Base-by-base conservation (phyloP, 2,329 filamentous ascomycete genomes). In the Botrytis elliptica region DNA sequence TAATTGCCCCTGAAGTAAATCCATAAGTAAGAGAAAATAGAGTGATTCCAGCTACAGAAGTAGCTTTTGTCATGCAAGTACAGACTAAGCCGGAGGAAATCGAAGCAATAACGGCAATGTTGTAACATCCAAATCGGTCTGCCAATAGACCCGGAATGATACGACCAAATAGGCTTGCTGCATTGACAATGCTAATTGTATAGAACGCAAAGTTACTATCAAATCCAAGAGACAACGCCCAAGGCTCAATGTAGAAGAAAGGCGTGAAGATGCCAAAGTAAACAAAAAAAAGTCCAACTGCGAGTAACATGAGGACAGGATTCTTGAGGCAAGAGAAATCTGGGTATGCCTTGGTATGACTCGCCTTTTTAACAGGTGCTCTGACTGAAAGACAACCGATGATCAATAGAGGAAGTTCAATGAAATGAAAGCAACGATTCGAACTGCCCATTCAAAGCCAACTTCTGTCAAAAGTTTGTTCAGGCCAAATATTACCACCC, bases 161-260 rank as follows among this genome's bases (percentile, higher is more conserved):
- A 4, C 71, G 42, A 10, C 55, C 71, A 42, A 73, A 62, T 1
- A 67, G n/a, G 46, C 70, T 72, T 10, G 62, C 71, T n/a, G 49
- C 64, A 44, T 73, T 88, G 49, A 89, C 79, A 40, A 90, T 84
- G 0, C 86, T 78, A 33, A 89, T 78, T 20, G 88, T 81, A 76
- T 89, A 88, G 25, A 81, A 80, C 1, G 86, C 84, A 6, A 89
- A 81, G 6, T 80, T 76, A 3, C 78, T 52, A 73, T 83, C 82
- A 81, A 89, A 85, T 60, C 86, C 86, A 62, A 83, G 81, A 2
- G 79, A 74, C 40, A 83, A 76, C 0, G 85, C 86, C 69, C 86
- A 80, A 1, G 85, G 72, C 59, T 71, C 71, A 5, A 79, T 79
- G 73, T 84, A 89, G 74, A 84, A 85, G 74, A 86, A 84, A 7